Conservation (phyloP, 768 basidiomycete genomes). For the Mycena belliarum region DNA sequence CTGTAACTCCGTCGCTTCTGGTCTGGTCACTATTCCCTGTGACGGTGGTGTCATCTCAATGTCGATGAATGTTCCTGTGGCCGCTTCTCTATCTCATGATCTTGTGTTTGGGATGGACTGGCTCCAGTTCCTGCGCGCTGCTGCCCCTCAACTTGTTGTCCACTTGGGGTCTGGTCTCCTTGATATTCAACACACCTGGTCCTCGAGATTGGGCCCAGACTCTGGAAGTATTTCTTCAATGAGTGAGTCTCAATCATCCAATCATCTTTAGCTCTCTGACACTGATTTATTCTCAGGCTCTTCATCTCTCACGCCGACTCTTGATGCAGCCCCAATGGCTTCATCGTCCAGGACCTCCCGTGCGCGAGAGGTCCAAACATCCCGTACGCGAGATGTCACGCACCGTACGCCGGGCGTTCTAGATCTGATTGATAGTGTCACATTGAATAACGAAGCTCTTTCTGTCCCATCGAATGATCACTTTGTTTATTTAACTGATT, state of each 20-base stretch:
- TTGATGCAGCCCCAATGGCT: neutral
- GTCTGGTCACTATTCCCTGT: neutral
- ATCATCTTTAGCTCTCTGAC: neutral
- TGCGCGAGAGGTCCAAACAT: too few species aligned
- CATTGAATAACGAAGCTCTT: too few species aligned
- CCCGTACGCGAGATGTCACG: too few species aligned
- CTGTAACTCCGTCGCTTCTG: neutral
- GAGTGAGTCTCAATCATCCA: too few species aligned
- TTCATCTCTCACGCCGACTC: neutral
- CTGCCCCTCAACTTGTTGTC: neutral
- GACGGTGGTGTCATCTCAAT: neutral
- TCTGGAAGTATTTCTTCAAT: too few species aligned
- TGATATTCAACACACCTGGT: neutral
- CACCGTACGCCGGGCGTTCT: too few species aligned
- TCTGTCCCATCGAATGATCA: too few species aligned
- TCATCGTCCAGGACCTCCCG: too few species aligned
- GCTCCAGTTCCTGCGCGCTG: neutral
- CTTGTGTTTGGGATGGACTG: neutral
- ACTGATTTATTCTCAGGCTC: neutral
- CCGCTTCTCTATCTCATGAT: neutral
- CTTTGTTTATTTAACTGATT: too few species aligned
- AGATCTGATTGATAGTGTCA: too few species aligned
- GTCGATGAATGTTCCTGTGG: neutral
- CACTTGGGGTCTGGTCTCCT: neutral
- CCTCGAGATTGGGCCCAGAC: too few species aligned